Conservation (phyloP, 139 green algal genomes). For the Picochlorum sp. region DNA sequence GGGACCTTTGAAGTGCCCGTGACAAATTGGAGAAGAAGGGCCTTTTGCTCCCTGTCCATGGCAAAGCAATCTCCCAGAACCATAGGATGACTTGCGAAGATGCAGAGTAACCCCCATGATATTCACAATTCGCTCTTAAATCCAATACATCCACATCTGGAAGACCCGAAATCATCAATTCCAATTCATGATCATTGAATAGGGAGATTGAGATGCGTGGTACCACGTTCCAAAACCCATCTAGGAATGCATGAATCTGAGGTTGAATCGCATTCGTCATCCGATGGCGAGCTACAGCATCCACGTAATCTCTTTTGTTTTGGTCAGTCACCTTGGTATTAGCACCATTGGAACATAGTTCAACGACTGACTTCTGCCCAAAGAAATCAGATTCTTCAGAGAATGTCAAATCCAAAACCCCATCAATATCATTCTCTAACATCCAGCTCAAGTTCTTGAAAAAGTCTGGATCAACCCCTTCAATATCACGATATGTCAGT, state of each 20-base stretch:
- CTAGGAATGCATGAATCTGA: conserved; percentile 74
- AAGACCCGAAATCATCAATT: conserved; percentile 94
- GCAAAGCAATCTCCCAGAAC: conserved; percentile 93
- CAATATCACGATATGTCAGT: conserved; percentile 92
- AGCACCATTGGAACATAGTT: conserved; percentile 72
- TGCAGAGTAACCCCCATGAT: conserved; percentile 73
- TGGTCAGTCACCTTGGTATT: conserved; percentile 81
- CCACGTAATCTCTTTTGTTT: conserved; percentile 96
- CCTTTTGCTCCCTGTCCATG: conserved; percentile 79
- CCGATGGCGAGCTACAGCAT: conserved; percentile 80
- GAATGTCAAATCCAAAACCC: conserved; percentile 92
- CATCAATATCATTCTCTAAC: conserved; percentile 91
- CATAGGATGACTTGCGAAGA: conserved; percentile 69
- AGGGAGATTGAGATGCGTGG: conserved; percentile 56
- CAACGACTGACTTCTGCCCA: conserved; percentile 65
- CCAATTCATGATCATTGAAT: conserved; percentile 97
- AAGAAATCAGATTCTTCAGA: conserved; percentile 86
- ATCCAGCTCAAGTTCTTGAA: conserved; percentile 90
- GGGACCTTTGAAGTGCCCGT: conserved; percentile 90
- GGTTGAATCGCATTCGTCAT: conserved; percentile 90
- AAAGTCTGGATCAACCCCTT: conserved; percentile 94
- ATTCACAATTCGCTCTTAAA: conserved; percentile 86
- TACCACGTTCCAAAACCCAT: conserved; percentile 92
- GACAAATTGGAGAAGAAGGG: conserved; percentile 68
- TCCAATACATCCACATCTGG: conserved; percentile 92